Evolutionary conservation across 805 yeast genomes (phyloP), one percentile per base, ranked within the genome.

Genomic region (Metschnikowia reukaufii): DNA sequence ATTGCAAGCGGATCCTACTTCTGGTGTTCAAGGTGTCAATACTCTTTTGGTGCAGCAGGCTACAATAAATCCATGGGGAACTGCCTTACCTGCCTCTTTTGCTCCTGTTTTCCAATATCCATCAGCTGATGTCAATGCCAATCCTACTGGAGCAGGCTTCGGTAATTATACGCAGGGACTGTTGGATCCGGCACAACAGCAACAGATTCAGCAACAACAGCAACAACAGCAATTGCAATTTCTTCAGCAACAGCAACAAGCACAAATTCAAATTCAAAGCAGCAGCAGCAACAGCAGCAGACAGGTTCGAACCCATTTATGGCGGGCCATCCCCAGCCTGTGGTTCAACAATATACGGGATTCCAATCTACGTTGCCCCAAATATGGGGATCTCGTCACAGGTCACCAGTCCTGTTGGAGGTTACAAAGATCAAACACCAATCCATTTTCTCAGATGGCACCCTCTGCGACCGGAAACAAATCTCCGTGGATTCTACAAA

Each of bases 141-240:
- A 70, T 4, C 72, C 65, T 51, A 80, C 84, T 5, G 85, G 84
- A 12, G 74, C 74, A 30, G 86, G 86, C 0, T 81, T 81, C 62
- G 85, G 85, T 10, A 82, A 81, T 1, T 77, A 73, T 56, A 69
- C 66, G 6, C 58, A 52, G 23, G 45, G 36, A 4, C 33, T 60
- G 45, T 41, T 45, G n/a, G 59, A 48, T 30, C 53, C 33, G n/a
- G 48, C 39, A 15, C 56, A 42, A 32, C 55, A 49, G n/a, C 57
- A 45, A 31, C 53, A 40, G 34, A 37, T 31, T 13, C 48, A 46
- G 35, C 48, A 30, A 35, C 43, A 46, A 38, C 46, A 44, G 39
- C 43, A 47, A 36, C 12, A 9, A 9, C 29, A 25, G 29, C 29
- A 25, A 25, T 13, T 2, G 29, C 29, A 25, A 25, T 13, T 9